These are phyloP conservation scores for Trametes versicolor DNA, from an alignment of 1,284 basidiomycete species.

Conservation along the genomic window DNA sequence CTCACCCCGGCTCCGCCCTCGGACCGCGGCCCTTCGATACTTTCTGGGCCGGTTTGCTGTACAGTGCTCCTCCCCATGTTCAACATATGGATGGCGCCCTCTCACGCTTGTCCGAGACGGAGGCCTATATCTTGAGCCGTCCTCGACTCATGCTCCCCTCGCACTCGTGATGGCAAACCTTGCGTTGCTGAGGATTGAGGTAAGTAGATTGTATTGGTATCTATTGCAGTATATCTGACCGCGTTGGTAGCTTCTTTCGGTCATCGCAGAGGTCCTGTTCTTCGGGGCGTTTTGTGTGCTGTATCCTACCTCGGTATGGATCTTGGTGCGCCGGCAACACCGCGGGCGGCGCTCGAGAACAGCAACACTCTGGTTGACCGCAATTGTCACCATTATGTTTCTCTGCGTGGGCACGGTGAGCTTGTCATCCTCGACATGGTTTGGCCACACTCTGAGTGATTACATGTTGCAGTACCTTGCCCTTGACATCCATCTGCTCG, in stretches of 20 bases:
- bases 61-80: too few relatives aligned
- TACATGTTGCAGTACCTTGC: neutral
- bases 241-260: neutral
- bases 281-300: neutral
- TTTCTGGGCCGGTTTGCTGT: too few relatives aligned
- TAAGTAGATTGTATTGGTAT: neutral
- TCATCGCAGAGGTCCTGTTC: neutral
- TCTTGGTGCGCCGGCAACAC: neutral
- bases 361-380: neutral
- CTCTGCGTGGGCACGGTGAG: neutral
- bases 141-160: too few relatives aligned
- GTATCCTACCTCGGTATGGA: neutral
- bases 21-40: too few relatives aligned
- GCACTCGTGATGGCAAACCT: neutral
- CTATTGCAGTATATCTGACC: neutral
- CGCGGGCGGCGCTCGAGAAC: neutral
- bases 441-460: too few relatives aligned
- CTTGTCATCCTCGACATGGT: too few relatives aligned
- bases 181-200: neutral
- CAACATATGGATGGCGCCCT: too few relatives aligned
- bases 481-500: neutral
- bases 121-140: too few relatives aligned
- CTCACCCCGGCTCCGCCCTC: too few relatives aligned
- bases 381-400: neutral
- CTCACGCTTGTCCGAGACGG: too few relatives aligned